Conservation (phyloP, 2,329 filamentous ascomycete species). For the Orbilia oligospora region DNA sequence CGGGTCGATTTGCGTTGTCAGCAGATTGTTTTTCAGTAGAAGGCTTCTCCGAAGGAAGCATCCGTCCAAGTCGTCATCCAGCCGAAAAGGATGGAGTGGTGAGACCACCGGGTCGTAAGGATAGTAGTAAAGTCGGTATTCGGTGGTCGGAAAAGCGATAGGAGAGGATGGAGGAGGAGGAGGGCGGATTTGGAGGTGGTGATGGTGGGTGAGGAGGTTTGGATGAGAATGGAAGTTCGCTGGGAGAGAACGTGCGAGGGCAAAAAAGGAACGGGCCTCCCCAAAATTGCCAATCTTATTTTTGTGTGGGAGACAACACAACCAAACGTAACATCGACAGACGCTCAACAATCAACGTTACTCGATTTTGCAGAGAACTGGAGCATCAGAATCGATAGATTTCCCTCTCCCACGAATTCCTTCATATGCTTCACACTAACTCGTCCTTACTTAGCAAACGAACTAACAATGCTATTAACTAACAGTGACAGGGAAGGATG, state of each 20-base stretch:
- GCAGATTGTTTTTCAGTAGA: slow-evolving; percentile 4
- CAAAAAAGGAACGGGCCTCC: background rate
- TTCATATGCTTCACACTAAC: too few relatives aligned
- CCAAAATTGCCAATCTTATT: slow-evolving; percentile 29
- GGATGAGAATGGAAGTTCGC: slow-evolving; percentile 40
- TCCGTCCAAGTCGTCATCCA: slow-evolving; percentile 59
- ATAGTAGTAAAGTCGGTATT: slow-evolving; percentile 26
- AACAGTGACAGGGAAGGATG: background rate
- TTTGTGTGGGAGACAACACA: slow-evolving; percentile 20
- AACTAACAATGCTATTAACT: too few relatives aligned
- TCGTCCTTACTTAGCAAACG: too few relatives aligned
- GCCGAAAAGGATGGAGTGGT: slow-evolving; percentile 38
- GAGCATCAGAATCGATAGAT: too few relatives aligned
- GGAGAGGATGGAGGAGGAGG: slow-evolving; percentile 16
- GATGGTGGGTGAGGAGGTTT: slow-evolving; percentile 28
- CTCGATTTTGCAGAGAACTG: too few relatives aligned
- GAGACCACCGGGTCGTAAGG: slow-evolving; percentile 44
- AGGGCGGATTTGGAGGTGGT: slow-evolving; percentile 27
- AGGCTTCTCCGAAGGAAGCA: slow-evolving; percentile 60
- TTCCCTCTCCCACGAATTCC: too few relatives aligned
- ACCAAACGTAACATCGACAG: background rate
- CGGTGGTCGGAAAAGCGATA: slow-evolving; percentile 28
- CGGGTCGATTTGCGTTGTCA: slow-evolving; percentile 46
- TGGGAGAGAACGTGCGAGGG: background rate
- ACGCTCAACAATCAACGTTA: background rate